Percentiles rank a stretch among this genome's conserved stretches.
Conservation (phyloP, 768 basidiomycete species). For the Lactarius psammicola region DNA sequence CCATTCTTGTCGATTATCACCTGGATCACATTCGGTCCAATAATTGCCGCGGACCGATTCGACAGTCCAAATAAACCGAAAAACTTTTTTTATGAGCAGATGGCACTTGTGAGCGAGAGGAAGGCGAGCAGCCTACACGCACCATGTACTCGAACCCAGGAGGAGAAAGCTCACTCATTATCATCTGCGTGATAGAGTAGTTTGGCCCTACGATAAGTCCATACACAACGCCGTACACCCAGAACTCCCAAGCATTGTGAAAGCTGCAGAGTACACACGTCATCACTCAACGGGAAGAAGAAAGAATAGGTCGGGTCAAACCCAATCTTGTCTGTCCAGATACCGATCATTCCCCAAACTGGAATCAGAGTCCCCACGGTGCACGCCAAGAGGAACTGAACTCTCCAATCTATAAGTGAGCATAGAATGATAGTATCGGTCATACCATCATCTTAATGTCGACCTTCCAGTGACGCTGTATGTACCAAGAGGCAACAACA, state of each 20-base stretch:
- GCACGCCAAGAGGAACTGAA: constrained; percentile 72
- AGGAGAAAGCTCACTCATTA: constrained; percentile 88
- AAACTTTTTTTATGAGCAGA: constrained; percentile 47
- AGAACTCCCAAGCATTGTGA: constrained; percentile 87
- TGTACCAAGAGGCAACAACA: constrained; percentile 79
- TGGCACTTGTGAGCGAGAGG: no score
- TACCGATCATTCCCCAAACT: constrained; percentile 83
- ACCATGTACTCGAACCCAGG: constrained; percentile 86
- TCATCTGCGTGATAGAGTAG: constrained; percentile 81
- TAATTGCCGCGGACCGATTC: constrained; percentile 71
- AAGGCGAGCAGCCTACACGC: constrained; percentile 1
- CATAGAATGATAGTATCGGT: neutral
- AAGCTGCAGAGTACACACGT: constrained; percentile 37
- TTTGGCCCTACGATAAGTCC: constrained; percentile 86
- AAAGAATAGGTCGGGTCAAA: constrained; percentile 35
- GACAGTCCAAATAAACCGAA: constrained; percentile 57
- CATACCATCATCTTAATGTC: constrained; percentile 72
- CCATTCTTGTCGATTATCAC: constrained; percentile 71
- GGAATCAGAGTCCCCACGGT: constrained; percentile 75
- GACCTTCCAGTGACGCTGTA: constrained; percentile 76
- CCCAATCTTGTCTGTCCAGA: constrained; percentile 78
- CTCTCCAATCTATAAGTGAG: neutral
- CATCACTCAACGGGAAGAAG: neutral
- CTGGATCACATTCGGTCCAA: constrained; percentile 83
- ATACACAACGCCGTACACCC: constrained; percentile 79